phyloP scores from a whole-genome alignment of 2,329 filamentous ascomycete genomes.

The Talaromyces islandicus region DNA sequence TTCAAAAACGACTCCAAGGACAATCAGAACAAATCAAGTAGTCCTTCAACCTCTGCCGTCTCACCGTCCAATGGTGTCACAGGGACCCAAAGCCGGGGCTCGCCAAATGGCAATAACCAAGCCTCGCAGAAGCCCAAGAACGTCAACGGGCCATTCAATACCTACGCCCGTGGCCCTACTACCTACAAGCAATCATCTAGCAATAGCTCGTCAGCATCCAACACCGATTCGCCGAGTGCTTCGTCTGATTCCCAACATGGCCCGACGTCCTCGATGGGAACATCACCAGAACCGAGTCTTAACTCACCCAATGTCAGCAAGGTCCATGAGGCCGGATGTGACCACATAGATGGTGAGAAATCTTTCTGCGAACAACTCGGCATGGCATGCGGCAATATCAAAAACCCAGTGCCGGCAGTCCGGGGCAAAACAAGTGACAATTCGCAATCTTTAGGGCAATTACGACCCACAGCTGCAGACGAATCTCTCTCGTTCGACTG shows the following conservation, averaged over 20 bases:
- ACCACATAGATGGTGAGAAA: slow-evolving; percentile 36
- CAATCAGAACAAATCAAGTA: slow-evolving; percentile 29
- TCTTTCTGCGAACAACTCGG: slow-evolving; percentile 40
- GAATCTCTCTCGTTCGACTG: slow-evolving; percentile 49
- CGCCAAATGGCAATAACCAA: slow-evolving; percentile 11
- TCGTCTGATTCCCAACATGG: slow-evolving; percentile 43
- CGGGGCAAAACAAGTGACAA: slow-evolving; percentile 23
- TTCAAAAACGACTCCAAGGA: slow-evolving; percentile 43
- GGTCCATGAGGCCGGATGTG: slow-evolving; percentile 21
- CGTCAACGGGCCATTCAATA: slow-evolving; percentile 4
- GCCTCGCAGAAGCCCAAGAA: slow-evolving; percentile 5
- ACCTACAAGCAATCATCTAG: slow-evolving; percentile 17
- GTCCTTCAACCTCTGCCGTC: slow-evolving; percentile 20
- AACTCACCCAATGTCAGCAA: slow-evolving; percentile 37
- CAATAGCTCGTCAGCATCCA: slow-evolving; percentile 30
- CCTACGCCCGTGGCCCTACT: slow-evolving; percentile 8
- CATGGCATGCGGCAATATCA: slow-evolving; percentile 41
- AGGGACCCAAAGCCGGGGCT: slow-evolving; percentile 25
- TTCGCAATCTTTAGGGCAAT: slow-evolving; percentile 22
- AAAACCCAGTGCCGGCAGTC: slow-evolving; percentile 37
- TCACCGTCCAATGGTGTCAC: slow-evolving; percentile 18
- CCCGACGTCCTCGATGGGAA: slow-evolving; percentile 43
- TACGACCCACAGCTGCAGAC: slow-evolving; percentile 10
- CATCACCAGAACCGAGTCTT: slow-evolving; percentile 42
- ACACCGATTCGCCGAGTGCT: slow-evolving; percentile 42